Evolutionary conservation across 2,329 filamentous ascomycete genomes (phyloP).

Genomic region (Aspergillus vadensis): DNA sequence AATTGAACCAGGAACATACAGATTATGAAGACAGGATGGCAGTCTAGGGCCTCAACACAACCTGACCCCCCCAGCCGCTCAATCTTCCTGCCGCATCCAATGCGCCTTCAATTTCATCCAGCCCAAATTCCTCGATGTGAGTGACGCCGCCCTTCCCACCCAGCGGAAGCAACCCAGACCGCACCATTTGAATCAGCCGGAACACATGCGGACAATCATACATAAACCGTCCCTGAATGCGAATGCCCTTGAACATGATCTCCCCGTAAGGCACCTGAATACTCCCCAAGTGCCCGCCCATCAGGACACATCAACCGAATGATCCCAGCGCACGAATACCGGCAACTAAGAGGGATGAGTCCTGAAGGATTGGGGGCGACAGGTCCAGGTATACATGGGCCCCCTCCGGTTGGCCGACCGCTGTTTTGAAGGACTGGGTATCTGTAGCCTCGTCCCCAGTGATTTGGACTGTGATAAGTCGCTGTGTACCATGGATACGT

Average conservation of each 20-base stretch:
- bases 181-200: constrained; percentile 3
- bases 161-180: constrained; percentile 1
- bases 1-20: too few relatives aligned
- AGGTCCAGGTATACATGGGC: constrained; percentile 2
- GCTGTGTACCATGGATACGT: neutral
- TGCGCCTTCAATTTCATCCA: constrained; percentile 1
- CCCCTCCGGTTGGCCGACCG: neutral
- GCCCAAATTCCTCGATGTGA: neutral
- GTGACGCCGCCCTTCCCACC: neutral
- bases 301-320: neutral
- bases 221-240: constrained; percentile 10
- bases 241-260: constrained; percentile 5
- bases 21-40: too few relatives aligned
- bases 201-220: constrained; percentile 1
- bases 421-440: neutral
- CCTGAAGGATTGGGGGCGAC: neutral
- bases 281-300: neutral
- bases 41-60: neutral
- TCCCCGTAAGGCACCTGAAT: neutral
- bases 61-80: constrained; percentile 3
- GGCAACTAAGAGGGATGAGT: neutral
- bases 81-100: neutral
- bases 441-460: neutral
- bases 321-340: neutral
- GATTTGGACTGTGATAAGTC: neutral